Base-by-base conservation (phyloP, 2,329 filamentous ascomycete genomes). In the Eurotiales sp. region DNA sequence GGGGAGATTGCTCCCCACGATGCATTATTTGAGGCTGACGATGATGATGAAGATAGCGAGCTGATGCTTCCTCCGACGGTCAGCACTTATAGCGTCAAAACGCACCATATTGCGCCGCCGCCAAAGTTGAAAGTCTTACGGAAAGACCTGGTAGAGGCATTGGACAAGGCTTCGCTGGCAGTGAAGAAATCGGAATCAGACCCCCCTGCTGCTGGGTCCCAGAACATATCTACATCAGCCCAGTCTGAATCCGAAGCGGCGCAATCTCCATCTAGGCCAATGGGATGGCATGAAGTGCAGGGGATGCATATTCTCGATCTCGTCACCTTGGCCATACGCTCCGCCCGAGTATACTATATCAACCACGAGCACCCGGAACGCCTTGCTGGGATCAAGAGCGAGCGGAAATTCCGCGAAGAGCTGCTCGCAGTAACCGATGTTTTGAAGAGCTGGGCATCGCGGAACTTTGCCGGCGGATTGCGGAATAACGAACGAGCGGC, bases 291-390 rank as follows among this genome's bases (percentile, higher is more conserved):
- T 66, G 90, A 96, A 69, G 80, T 95, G 19, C 89, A 96, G 67
- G 93, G 92, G 15, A 84, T 97, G 76, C 88, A 95, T 63, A 83
- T 99, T 32, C 81, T 97, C 51, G 92, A 97, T 66, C 85, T 95
- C 48, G 87, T 93, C 65, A 99, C 93, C 1, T 78, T 97, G 48
- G 92, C 92, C n/a, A 97, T 99, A 59, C 84, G 90, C 47, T 90
- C 92, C 1, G 93, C 93, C 46, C 96, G 95, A 72, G 86, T 95
- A 62, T 99, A 97, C 73, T 97, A 99, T 71, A 96, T 91, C 0
- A 82, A 90, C 3, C 93, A 97, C 66, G 88, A 95, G 63, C 80
- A 91, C 48, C 90, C 91, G 1, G 86, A 93, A 59, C 85, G 88
- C 32, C 77, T 97, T 15, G 89, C 93, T 63, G 76, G 86, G 23